A percentile compares a stretch with the other conserved stretches of the same genome.
Conservation (phyloP, 768 basidiomycete species). For the Lactarius sanguifluus region DNA sequence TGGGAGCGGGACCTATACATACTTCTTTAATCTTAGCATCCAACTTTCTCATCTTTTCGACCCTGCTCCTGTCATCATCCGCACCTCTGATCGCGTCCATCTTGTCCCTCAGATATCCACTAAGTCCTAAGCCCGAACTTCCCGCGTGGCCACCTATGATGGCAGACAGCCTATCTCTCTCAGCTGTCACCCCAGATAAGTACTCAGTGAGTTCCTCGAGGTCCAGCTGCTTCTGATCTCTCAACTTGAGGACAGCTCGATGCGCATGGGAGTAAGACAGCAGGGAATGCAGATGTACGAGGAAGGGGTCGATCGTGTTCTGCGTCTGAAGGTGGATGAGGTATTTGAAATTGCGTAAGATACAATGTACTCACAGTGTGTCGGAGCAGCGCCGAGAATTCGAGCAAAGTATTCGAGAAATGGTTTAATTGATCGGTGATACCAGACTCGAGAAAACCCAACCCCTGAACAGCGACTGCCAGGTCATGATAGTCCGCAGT, state of each 20-base stretch:
- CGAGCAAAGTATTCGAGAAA: slow-evolving; percentile 93
- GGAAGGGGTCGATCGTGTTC: slow-evolving; percentile 89
- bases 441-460: slow-evolving; percentile 97
- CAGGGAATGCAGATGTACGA: slow-evolving; percentile 86
- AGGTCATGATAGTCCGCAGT: slow-evolving; percentile 97
- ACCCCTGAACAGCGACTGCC: slow-evolving; percentile 92
- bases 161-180: slow-evolving; percentile 89
- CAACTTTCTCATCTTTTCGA: slow-evolving; percentile 91
- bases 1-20: slow-evolving; percentile 23
- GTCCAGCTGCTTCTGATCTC: slow-evolving; percentile 98
- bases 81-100: slow-evolving; percentile 90
- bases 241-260: slow-evolving; percentile 88
- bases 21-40: slow-evolving; percentile 97
- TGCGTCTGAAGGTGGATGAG: slow-evolving; percentile 56
- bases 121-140: slow-evolving; percentile 77
- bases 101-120: slow-evolving; percentile 88
- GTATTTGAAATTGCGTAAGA: not conserved
- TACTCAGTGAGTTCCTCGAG: slow-evolving; percentile 97
- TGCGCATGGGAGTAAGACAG: slow-evolving; percentile 94
- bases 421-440: slow-evolving; percentile 97
- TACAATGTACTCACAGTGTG: slow-evolving; percentile 60
- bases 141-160: slow-evolving; percentile 87
- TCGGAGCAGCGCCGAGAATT: slow-evolving; percentile 87
- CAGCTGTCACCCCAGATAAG: slow-evolving; percentile 86
- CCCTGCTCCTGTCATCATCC: slow-evolving; percentile 89